phyloP scores from a whole-genome alignment of 176 grass and related monocot species.

The Elaeis guineensis region DNA sequence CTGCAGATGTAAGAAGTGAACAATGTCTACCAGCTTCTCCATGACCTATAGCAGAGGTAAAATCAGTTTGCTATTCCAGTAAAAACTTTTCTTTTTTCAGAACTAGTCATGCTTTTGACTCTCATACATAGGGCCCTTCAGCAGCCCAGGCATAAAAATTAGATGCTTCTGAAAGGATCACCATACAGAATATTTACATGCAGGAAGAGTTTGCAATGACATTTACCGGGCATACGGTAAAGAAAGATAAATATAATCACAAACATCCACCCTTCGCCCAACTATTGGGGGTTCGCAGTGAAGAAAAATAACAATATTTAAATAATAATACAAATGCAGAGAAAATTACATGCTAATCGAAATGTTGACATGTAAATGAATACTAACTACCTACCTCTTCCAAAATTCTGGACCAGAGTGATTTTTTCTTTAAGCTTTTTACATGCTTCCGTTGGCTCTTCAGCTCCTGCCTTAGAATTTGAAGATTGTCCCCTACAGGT shows the following conservation, averaged over 20 bases:
- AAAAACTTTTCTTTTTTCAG: neutral
- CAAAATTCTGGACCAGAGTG: conserved; percentile 81
- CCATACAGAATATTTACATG: too few species aligned
- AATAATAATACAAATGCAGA: neutral
- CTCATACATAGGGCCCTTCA: neutral
- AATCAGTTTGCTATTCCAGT: neutral
- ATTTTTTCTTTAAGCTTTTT: conserved; percentile 88
- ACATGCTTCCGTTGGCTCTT: conserved; percentile 85
- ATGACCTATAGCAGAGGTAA: conserved; percentile 49
- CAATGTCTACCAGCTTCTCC: conserved; percentile 77
- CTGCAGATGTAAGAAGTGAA: conserved; percentile 78
- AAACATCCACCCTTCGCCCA: too few species aligned
- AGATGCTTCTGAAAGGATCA: too few species aligned
- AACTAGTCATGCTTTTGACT: neutral
- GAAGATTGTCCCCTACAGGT: conserved; percentile 52
- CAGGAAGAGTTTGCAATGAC: too few species aligned
- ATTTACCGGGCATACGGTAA: too few species aligned
- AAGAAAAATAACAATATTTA: neutral
- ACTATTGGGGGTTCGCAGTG: too few species aligned
- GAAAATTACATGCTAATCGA: too few species aligned
- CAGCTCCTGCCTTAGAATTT: conserved; percentile 65
- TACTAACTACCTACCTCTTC: conserved; percentile 51
- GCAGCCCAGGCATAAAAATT: too few species aligned
- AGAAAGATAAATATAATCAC: too few species aligned
- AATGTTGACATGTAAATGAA: neutral